Evolutionary conservation across 306 rosid genomes (phyloP).

Genomic region (Castanea sativa): DNA sequence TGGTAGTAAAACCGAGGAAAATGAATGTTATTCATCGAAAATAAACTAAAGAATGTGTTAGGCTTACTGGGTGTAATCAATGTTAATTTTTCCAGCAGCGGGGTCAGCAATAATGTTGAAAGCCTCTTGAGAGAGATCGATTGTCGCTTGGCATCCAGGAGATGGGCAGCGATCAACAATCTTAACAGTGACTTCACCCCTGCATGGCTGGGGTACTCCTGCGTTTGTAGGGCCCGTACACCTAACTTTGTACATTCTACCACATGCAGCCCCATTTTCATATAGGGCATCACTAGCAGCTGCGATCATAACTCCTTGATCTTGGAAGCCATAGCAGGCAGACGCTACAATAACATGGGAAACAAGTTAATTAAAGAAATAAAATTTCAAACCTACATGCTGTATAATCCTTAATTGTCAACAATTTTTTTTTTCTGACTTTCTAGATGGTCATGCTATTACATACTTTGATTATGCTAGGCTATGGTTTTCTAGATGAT

Average conservation of each 20-base stretch:
- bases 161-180: not conserved
- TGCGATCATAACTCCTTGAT: not conserved
- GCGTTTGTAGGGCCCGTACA: not conserved
- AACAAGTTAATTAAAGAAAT: too few relatives aligned
- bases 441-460: too few relatives aligned
- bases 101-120: not conserved
- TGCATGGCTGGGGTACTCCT: not conserved
- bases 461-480: too few relatives aligned
- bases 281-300: not conserved
- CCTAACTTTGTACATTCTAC: not conserved
- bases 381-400: too few relatives aligned
- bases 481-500: too few relatives aligned
- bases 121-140: not conserved
- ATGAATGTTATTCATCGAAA: too few relatives aligned
- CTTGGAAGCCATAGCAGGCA: not conserved
- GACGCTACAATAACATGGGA: too few relatives aligned
- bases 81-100: not conserved
- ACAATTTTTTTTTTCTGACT: too few relatives aligned
- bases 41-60: not conserved
- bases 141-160: not conserved
- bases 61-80: not conserved
- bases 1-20: too few relatives aligned
- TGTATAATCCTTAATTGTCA: too few relatives aligned
- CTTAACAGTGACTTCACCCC: not conserved
- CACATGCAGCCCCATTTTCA: not conserved